Evolutionary conservation across 495 filamentous ascomycete genomes (phyloP).

Genomic region (Pyrenula aspistea): DNA sequence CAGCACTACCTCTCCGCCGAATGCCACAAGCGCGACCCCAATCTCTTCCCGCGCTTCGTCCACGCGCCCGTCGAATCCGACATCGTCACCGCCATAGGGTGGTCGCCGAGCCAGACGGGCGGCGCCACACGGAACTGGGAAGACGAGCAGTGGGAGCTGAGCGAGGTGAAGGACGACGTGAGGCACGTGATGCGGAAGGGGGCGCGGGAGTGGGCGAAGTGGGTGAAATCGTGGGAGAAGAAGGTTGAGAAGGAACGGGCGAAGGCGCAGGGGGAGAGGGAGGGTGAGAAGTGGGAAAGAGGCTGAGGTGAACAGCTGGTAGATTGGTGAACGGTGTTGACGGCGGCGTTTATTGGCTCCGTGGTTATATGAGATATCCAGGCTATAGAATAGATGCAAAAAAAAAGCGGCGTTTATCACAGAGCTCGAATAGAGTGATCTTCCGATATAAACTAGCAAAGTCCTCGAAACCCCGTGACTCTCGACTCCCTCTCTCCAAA

Average conservation of each 20-base stretch:
- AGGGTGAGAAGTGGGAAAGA: too few relatives aligned
- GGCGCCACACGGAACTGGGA: slow-evolving; percentile 15
- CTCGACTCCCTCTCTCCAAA: too few relatives aligned
- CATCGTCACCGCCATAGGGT: slow-evolving; percentile 21
- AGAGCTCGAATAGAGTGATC: too few relatives aligned
- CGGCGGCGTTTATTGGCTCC: too few relatives aligned
- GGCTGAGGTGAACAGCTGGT: too few relatives aligned
- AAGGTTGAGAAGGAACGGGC: slow-evolving; percentile 16
- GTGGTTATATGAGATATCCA: too few relatives aligned
- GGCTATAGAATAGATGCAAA: too few relatives aligned
- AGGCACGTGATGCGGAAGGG: slow-evolving; percentile 12
- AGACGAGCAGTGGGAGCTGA: slow-evolving; percentile 17
- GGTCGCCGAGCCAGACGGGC: slow-evolving; percentile 9
- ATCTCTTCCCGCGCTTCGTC: slow-evolving; percentile 18
- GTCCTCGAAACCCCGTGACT: too few relatives aligned
- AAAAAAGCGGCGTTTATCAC: too few relatives aligned
- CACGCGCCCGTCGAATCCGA: slow-evolving; percentile 18
- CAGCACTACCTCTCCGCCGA: slow-evolving; percentile 14
- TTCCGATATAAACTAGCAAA: too few relatives aligned
- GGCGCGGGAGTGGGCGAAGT: slow-evolving; percentile 17
- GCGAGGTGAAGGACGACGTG: slow-evolving; percentile 19
- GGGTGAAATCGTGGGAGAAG: slow-evolving; percentile 17
- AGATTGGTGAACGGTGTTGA: too few relatives aligned
- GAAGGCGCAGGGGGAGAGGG: slow-evolving; percentile 12
- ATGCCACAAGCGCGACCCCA: slow-evolving; percentile 10